phyloP scores from a whole-genome alignment of 2,329 filamentous ascomycete genomes.

The Epichloe amarillans region DNA sequence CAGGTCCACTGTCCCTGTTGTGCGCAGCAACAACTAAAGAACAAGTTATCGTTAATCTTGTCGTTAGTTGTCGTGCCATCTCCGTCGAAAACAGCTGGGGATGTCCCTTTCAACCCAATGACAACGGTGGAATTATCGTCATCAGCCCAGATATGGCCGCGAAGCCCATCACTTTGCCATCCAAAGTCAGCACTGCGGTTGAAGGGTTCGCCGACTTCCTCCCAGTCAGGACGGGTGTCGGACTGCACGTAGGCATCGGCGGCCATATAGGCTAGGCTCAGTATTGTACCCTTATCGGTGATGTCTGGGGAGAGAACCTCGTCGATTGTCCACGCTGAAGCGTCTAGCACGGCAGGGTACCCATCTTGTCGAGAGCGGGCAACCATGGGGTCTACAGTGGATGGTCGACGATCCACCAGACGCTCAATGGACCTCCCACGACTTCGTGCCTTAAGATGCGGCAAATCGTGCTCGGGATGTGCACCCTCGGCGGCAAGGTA shows the following conservation, averaged over 20 bases:
- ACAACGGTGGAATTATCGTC: conserved; percentile 75
- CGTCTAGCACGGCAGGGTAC: conserved; percentile 51
- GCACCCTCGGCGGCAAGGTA: conserved; percentile 50
- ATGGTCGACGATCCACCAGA: conserved; percentile 62
- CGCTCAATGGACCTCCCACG: conserved; percentile 60
- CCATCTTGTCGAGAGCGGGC: conserved; percentile 57
- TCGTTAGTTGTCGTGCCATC: conserved; percentile 94
- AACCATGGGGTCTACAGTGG: conserved; percentile 67
- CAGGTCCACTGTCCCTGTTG: conserved; percentile 85
- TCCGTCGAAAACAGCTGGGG: conserved; percentile 86
- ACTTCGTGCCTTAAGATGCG: conserved; percentile 48
- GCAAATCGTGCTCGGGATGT: conserved; percentile 35
- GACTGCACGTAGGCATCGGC: conserved; percentile 76
- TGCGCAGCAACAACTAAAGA: conserved; percentile 94
- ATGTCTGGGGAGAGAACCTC: conserved; percentile 67
- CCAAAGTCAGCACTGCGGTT: conserved; percentile 85
- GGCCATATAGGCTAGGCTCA: conserved; percentile 78
- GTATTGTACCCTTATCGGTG: conserved; percentile 69
- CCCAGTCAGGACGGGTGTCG: conserved; percentile 64
- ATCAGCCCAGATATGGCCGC: conserved; percentile 87
- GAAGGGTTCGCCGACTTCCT: conserved; percentile 64
- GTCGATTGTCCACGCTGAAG: conserved; percentile 73
- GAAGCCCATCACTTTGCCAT: conserved; percentile 78
- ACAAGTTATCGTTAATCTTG: conserved; percentile 94
- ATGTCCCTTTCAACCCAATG: conserved; percentile 86